Evolutionary conservation across 805 yeast genomes (phyloP).

Genomic region (Saccharomyces mikatae): DNA sequence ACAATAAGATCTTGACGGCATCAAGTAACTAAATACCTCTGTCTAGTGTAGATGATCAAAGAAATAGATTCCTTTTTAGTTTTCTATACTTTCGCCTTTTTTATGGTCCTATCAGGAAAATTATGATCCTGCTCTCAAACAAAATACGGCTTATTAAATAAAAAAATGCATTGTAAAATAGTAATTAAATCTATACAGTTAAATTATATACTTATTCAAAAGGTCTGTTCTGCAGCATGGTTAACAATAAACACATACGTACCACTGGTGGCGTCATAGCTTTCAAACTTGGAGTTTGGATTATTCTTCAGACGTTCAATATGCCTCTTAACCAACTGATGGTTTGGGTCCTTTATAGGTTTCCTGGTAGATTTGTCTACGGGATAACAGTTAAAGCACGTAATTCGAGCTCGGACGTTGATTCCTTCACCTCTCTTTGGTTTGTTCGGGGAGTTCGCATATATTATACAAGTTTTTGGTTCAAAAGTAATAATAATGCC

Average conservation of each 20-base stretch:
- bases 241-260: slow-evolving; percentile 52
- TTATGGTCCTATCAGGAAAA: too few relatives aligned
- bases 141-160: not conserved
- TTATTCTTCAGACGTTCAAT: slow-evolving; percentile 54
- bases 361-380: slow-evolving; percentile 57
- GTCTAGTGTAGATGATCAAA: not conserved
- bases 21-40: too few relatives aligned
- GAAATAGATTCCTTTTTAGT: too few relatives aligned
- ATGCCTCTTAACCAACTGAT: slow-evolving; percentile 60
- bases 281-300: slow-evolving; percentile 49
- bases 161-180: not conserved
- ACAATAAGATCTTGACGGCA: too few relatives aligned
- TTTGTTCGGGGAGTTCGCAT: slow-evolving; percentile 54
- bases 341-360: slow-evolving; percentile 70
- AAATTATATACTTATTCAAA: not conserved
- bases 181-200: not conserved
- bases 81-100: not conserved
- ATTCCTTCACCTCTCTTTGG: slow-evolving; percentile 76
- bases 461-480: slow-evolving; percentile 54
- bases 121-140: not conserved
- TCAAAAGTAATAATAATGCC: slow-evolving; percentile 58
- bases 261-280: slow-evolving; percentile 70
- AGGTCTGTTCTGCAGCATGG: slow-evolving; percentile 9
- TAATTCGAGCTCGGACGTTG: slow-evolving; percentile 63
- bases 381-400: slow-evolving; percentile 76